Evolutionary conservation across 805 yeast genomes (phyloP), one percentile per base, ranked within the genome.

Genomic region (Sugiyamaella marilandica): DNA sequence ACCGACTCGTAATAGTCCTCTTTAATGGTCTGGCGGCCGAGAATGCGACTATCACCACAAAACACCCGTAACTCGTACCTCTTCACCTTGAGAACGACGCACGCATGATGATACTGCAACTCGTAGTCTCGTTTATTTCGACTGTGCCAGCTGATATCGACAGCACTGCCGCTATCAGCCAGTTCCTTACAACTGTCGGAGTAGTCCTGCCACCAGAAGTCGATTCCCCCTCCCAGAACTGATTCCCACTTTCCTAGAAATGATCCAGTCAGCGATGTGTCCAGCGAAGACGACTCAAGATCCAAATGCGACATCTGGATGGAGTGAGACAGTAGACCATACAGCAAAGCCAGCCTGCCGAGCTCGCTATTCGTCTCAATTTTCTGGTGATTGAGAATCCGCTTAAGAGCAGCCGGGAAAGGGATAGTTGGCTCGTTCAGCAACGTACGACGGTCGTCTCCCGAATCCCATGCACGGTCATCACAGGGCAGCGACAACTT

Each of bases 21-120:
- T 3, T 70, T 68, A 10, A 79, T 77, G 8, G 85, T 82, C 36
- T 72, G 72, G 29, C 82, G 86, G 61, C 80, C 84, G 83, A 84
- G 82, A 60, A 91, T 77, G 70, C 84, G 81, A 1, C 91, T 91
- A 7, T 88, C 85, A 1, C 95, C 95, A 2, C 89, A 82, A 65
- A 74, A 83, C 5, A 86, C 83, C 47, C 84, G 84, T 54, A 86
- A 80, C 65, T 87, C 67, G 85, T 85, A 59, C 85, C 88, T 55
- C 83, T 83, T 34, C 16, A 85, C 77, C 46, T 87, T 80, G 62
- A 86, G 77, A 45, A 81, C 78, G n/a, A 85, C 79, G 62, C 84
- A 89, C 0, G 87, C 81, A 71, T 84, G 74, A 62, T 85, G 89
- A 64, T 80, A 84, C 16, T 45, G 50, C 37, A 49, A 13, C 19